Evolutionary conservation across 1,284 basidiomycete species (phyloP).

Genomic region (Naganishia albida): DNA sequence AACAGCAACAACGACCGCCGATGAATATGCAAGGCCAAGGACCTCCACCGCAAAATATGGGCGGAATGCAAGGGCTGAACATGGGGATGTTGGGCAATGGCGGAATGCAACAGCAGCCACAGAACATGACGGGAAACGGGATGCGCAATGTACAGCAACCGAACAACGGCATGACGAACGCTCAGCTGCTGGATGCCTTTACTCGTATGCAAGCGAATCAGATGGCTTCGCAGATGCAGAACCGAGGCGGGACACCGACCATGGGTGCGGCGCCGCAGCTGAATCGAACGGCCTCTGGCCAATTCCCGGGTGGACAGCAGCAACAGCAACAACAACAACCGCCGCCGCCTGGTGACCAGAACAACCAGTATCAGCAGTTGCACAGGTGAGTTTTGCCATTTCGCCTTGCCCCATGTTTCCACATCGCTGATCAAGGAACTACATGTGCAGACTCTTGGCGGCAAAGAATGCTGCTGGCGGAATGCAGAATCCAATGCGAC

Average conservation of each 20-base stretch:
- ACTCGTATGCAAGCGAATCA: slow-evolving; percentile 16
- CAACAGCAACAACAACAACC: slow-evolving; percentile 23
- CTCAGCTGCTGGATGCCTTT: slow-evolving; percentile 13
- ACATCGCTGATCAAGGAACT: neutral
- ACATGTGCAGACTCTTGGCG: slow-evolving; percentile 2
- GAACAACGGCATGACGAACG: slow-evolving; percentile 21
- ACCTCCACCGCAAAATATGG: slow-evolving; percentile 14
- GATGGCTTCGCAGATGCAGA: slow-evolving; percentile 15
- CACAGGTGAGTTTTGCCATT: slow-evolving; percentile 6
- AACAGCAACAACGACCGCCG: slow-evolving; percentile 22
- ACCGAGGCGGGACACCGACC: slow-evolving; percentile 4
- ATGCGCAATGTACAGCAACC: slow-evolving; percentile 18
- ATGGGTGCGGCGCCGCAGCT: slow-evolving; percentile 7
- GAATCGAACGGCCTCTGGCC: slow-evolving; percentile 5
- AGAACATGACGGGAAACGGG: slow-evolving; percentile 17
- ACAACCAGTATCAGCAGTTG: slow-evolving; percentile 23
- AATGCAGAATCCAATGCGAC: slow-evolving; percentile 15
- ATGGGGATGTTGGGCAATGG: slow-evolving; percentile 12
- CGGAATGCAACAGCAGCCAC: neutral
- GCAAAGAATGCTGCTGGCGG: slow-evolving; percentile 25
- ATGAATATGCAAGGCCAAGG: slow-evolving; percentile 23
- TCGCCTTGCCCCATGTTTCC: neutral
- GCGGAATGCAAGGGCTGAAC: slow-evolving; percentile 24
- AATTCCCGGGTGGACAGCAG: neutral
- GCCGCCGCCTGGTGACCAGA: slow-evolving; percentile 21